Conservation (phyloP, 306 rosid genomes). For the Cyamopsis tetragonoloba region DNA sequence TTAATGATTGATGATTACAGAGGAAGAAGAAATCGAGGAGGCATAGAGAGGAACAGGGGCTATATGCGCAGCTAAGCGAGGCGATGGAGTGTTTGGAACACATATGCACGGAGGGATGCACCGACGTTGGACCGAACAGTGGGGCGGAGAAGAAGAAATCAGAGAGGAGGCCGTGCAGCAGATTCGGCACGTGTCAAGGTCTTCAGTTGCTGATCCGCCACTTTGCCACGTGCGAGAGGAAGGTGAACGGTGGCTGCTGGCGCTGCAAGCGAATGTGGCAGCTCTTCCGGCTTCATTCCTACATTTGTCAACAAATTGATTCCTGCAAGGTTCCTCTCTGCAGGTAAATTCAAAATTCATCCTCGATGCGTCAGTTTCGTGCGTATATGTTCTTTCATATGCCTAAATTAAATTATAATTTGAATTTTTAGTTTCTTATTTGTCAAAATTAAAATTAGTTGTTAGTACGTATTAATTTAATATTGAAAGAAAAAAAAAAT, state of each 20-base stretch:
- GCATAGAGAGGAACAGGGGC: slow-evolving; percentile 52
- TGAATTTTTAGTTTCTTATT: background rate
- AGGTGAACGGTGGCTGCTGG: slow-evolving; percentile 58
- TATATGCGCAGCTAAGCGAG: slow-evolving; percentile 68
- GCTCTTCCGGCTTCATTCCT: slow-evolving; percentile 74
- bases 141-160: slow-evolving; percentile 39
- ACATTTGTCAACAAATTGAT: slow-evolving; percentile 59
- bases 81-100: slow-evolving; percentile 97
- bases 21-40: slow-evolving; percentile 62
- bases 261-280: slow-evolving; percentile 98
- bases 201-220: slow-evolving; percentile 69
- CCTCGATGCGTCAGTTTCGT: background rate
- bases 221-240: slow-evolving; percentile 58
- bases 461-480: too few species aligned
- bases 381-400: too few species aligned
- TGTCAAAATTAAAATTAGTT: background rate
- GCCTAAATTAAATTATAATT: too few species aligned
- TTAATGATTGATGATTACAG: slow-evolving; percentile 26
- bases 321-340: slow-evolving; percentile 94
- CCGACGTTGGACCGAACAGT: slow-evolving; percentile 60
- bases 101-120: slow-evolving; percentile 89
- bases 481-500: too few species aligned
- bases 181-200: slow-evolving; percentile 68
- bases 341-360: slow-evolving; percentile 36
- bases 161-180: slow-evolving; percentile 58